Evolutionary conservation across 345 rosid genomes (phyloP).

Genomic region (Eucalyptus sp.): DNA sequence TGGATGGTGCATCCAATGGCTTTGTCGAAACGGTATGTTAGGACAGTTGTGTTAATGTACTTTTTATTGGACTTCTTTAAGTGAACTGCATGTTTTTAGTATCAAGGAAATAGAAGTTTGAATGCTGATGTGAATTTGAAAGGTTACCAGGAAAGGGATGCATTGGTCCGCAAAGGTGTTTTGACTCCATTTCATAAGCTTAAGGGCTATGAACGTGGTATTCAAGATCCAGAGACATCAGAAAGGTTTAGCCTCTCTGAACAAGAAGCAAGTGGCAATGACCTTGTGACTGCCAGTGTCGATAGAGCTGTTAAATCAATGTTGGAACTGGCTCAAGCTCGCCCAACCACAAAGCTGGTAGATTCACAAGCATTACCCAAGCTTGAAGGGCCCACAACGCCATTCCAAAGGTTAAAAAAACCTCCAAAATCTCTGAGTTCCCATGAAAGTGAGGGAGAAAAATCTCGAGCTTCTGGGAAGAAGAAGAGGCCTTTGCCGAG

Average conservation of each 20-base stretch:
- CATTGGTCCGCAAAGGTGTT: constrained; percentile 85
- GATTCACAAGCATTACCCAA: constrained; percentile 65
- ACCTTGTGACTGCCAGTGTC: constrained; percentile 37
- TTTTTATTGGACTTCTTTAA: not conserved
- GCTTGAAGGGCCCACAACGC: constrained; percentile 66
- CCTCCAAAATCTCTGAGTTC: constrained; percentile 31
- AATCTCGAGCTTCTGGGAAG: constrained; percentile 16
- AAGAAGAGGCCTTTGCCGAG: constrained; percentile 81
- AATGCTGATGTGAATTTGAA: not conserved
- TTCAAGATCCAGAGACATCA: constrained; percentile 58
- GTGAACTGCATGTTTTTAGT: not conserved
- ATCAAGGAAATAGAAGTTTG: not conserved
- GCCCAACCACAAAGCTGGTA: constrained; percentile 76
- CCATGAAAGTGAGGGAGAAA: constrained; percentile 32
- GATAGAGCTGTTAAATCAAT: constrained; percentile 52
- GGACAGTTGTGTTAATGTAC: not conserved
- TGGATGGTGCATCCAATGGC: constrained; percentile 82
- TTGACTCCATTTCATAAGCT: constrained; percentile 95
- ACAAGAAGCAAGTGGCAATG: constrained; percentile 27
- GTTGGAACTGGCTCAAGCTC: constrained; percentile 64
- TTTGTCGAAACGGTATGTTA: constrained; percentile 79
- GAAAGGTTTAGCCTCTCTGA: constrained; percentile 9
- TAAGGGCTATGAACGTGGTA: constrained; percentile 79
- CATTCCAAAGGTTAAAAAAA: constrained; percentile 66
- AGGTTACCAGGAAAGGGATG: constrained; percentile 82